Percentiles rank a stretch among this genome's conserved stretches.
These are phyloP conservation scores for Mucor piriformis DNA, from an alignment of 371 early-diverging fungal species.

Conservation along the genomic window DNA sequence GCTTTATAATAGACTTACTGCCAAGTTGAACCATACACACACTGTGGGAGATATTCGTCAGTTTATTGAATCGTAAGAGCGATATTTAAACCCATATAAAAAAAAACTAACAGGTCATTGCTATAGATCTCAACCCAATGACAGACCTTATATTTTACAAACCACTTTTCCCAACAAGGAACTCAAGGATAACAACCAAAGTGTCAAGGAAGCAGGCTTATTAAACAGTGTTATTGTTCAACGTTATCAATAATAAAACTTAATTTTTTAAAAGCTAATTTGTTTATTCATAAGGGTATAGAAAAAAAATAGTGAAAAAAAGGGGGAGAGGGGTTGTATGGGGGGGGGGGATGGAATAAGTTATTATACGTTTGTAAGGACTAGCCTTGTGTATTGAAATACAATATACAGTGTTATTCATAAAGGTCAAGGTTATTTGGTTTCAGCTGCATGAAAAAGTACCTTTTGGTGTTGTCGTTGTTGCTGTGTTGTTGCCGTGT, in stretches of 20 bases:
- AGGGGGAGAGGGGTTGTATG: neutral
- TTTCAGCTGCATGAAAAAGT: neutral
- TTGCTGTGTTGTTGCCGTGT: too few relatives aligned
- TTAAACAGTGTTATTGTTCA: slow-evolving; percentile 89
- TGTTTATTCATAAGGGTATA: neutral
- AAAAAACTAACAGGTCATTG: neutral
- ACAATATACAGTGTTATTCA: neutral
- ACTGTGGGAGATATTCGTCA: slow-evolving; percentile 84
- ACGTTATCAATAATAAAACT: slow-evolving; percentile 57
- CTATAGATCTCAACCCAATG: slow-evolving; percentile 14
- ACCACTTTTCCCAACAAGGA: slow-evolving; percentile 84
- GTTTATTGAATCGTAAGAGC: slow-evolving; percentile 67
- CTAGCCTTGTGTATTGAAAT: neutral
- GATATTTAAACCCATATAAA: neutral
- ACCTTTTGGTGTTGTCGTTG: neutral
- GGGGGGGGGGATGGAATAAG: neutral
- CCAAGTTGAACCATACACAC: slow-evolving; percentile 88
- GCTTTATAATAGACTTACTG: slow-evolving; percentile 81
- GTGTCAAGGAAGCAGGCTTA: slow-evolving; percentile 81
- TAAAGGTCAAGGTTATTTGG: neutral
- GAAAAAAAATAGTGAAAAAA: neutral
- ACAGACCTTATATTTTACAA: slow-evolving; percentile 71
- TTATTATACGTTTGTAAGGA: too few relatives aligned
- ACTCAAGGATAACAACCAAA: slow-evolving; percentile 65
- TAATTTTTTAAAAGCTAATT: neutral